Conservation (phyloP, 2,329 filamentous ascomycete genomes). For the Diaporthe humulicola region DNA sequence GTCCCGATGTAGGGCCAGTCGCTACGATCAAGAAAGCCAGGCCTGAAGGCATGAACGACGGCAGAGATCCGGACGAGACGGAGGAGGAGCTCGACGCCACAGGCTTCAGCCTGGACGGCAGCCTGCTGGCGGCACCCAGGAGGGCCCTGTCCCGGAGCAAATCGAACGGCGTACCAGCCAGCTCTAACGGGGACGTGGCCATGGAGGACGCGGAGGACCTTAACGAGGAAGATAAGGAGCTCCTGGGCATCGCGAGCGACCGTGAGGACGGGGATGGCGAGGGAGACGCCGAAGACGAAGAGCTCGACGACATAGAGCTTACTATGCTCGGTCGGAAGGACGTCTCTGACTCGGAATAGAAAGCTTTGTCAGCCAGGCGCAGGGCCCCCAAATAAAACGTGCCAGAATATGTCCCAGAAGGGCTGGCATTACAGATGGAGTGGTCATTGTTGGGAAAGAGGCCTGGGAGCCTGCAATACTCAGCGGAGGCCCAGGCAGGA, state of each 20-base stretch:
- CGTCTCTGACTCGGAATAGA: slow-evolving; percentile 50
- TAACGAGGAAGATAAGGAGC: slow-evolving; percentile 68
- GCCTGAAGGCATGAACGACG: slow-evolving; percentile 44
- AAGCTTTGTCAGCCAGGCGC: background rate
- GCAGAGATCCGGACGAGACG: slow-evolving; percentile 49
- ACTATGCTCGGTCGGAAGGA: slow-evolving; percentile 51
- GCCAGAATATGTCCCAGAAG: background rate
- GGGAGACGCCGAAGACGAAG: slow-evolving; percentile 62
- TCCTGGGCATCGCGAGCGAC: slow-evolving; percentile 60
- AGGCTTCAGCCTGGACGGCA: slow-evolving; percentile 40
- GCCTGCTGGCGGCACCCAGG: slow-evolving; percentile 29
- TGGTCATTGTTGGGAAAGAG: background rate
- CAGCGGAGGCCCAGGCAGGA: background rate
- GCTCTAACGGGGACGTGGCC: slow-evolving; percentile 57
- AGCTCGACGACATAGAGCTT: slow-evolving; percentile 55
- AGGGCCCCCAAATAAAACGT: too few species aligned
- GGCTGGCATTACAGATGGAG: background rate
- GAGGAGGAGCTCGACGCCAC: slow-evolving; percentile 49
- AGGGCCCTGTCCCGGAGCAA: slow-evolving; percentile 11
- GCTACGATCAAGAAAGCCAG: slow-evolving; percentile 58
- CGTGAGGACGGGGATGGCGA: slow-evolving; percentile 55
- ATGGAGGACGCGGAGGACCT: slow-evolving; percentile 60
- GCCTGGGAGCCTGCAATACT: background rate
- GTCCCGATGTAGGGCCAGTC: slow-evolving; percentile 61
- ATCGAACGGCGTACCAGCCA: slow-evolving; percentile 35